Percentiles rank a stretch among this genome's conserved stretches.
Evolutionary conservation across 257 asterid species (phyloP).

Genomic region (Lithospermum erythrorhizon): DNA sequence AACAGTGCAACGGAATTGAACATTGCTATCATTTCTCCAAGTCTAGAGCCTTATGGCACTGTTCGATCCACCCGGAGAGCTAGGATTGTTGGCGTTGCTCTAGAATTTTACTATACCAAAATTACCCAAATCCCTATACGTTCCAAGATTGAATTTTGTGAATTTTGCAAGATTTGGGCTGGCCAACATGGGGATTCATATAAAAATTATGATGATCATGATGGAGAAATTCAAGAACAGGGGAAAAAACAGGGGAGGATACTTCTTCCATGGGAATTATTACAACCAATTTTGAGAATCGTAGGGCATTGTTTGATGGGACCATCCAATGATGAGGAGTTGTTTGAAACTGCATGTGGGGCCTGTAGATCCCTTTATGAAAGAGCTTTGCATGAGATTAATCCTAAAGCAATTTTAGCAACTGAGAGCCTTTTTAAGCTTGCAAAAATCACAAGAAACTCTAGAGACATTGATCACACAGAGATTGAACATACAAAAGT

Average conservation of each 20-base stretch:
- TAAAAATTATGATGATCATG: no score
- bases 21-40: conserved; percentile 47
- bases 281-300: conserved; percentile 57
- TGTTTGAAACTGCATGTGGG: conserved; percentile 32
- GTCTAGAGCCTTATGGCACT: conserved; percentile 57
- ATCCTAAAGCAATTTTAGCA: conserved; percentile 65
- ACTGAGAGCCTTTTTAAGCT: conserved; percentile 53
- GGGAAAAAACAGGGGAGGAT: conserved; percentile 29
- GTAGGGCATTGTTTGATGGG: conserved; percentile 73
- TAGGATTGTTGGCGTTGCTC: conserved; percentile 56
- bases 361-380: conserved; percentile 47
- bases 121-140: conserved; percentile 44
- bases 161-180: conserved; percentile 54
- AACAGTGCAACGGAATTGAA: conserved; percentile 53
- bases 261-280: conserved; percentile 53
- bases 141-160: conserved; percentile 67
- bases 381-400: conserved; percentile 56
- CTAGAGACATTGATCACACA: conserved; percentile 36
- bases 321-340: conserved; percentile 23
- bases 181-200: conserved; percentile 15
- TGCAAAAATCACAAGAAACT: conserved; percentile 23
- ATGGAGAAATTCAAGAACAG: background rate
- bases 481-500: conserved; percentile 38
- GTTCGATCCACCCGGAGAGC: conserved; percentile 60
- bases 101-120: conserved; percentile 42